These are phyloP conservation scores for Zymoseptoria tritici DNA, from an alignment of 2,329 filamentous ascomycete species.

Conservation along the genomic window DNA sequence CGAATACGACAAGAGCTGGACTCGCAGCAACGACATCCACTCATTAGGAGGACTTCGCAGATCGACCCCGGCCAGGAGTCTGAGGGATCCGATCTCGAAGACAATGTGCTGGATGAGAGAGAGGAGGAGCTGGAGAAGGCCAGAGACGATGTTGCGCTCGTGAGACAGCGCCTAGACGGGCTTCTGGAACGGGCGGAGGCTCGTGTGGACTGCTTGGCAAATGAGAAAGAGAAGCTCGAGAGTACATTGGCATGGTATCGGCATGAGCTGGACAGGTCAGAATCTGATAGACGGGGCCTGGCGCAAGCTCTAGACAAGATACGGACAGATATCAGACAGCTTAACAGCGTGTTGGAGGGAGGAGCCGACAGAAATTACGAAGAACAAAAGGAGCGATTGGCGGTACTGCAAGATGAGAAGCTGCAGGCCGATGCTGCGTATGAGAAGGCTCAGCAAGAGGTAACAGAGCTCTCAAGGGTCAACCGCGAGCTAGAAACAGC, in stretches of 20 bases:
- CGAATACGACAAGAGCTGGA: slow-evolving; percentile 23
- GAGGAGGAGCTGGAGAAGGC: slow-evolving; percentile 27
- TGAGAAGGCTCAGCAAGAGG: slow-evolving; percentile 7
- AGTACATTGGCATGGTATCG: slow-evolving; percentile 11
- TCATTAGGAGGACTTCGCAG: slow-evolving; percentile 9
- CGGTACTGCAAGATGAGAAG: slow-evolving; percentile 9
- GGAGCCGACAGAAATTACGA: neutral
- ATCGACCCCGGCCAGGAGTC: slow-evolving; percentile 17
- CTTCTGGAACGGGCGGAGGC: slow-evolving; percentile 30
- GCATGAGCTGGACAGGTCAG: slow-evolving; percentile 11
- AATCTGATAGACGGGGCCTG: neutral
- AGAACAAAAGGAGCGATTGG: slow-evolving; percentile 5
- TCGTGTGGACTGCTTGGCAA: slow-evolving; percentile 26
- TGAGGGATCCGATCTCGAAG: slow-evolving; percentile 24
- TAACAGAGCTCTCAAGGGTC: slow-evolving; percentile 5
- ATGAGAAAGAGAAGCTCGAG: slow-evolving; percentile 25
- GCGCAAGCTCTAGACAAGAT: neutral
- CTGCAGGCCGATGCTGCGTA: slow-evolving; percentile 3
- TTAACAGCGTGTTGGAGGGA: neutral
- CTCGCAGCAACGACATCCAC: slow-evolving; percentile 6
- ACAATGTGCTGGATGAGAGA: slow-evolving; percentile 22
- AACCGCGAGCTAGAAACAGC: slow-evolving; percentile 12
- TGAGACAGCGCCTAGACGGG: slow-evolving; percentile 21
- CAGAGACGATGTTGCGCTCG: slow-evolving; percentile 20
- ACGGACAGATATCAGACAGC: neutral